Conservation (phyloP, 768 basidiomycete genomes). For the Hysterangium stoloniferum region DNA sequence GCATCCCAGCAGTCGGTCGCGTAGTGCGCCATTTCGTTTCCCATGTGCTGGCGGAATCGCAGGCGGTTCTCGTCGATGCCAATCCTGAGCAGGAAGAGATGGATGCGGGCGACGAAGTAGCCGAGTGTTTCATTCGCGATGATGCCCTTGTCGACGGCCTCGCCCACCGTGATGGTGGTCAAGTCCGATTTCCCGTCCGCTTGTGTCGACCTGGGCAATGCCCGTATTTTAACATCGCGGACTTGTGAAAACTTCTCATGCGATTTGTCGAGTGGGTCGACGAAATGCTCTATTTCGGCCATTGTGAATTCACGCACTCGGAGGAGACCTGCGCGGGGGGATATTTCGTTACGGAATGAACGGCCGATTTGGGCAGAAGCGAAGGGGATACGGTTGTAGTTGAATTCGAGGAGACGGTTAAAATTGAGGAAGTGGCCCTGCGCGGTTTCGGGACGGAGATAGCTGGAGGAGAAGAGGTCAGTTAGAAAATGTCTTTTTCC, state of each 20-base stretch:
- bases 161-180: constrained; percentile 68
- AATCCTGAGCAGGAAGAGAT: constrained; percentile 82
- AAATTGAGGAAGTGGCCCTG: constrained; percentile 99
- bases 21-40: constrained; percentile 99
- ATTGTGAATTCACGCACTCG: constrained; percentile 99
- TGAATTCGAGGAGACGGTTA: constrained; percentile 92
- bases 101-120: constrained; percentile 92
- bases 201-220: constrained; percentile 85
- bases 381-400: constrained; percentile 93
- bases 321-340: constrained; percentile 89
- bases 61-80: constrained; percentile 79
- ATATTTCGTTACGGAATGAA: constrained; percentile 97
- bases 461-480: constrained; percentile 38
- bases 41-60: constrained; percentile 97
- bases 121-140: constrained; percentile 97
- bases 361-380: constrained; percentile 96
- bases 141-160: constrained; percentile 77
- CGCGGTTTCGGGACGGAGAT: constrained; percentile 94
- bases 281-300: constrained; percentile 99
- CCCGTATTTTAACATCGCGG: constrained; percentile 60
- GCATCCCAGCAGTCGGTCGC: constrained; percentile 99
- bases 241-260: constrained; percentile 82
- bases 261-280: constrained; percentile 87
- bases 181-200: constrained; percentile 59
- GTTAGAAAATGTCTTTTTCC: neutral